These are phyloP conservation scores for Russula olivacea DNA, from an alignment of 768 basidiomycete species.

Conservation along the genomic window DNA sequence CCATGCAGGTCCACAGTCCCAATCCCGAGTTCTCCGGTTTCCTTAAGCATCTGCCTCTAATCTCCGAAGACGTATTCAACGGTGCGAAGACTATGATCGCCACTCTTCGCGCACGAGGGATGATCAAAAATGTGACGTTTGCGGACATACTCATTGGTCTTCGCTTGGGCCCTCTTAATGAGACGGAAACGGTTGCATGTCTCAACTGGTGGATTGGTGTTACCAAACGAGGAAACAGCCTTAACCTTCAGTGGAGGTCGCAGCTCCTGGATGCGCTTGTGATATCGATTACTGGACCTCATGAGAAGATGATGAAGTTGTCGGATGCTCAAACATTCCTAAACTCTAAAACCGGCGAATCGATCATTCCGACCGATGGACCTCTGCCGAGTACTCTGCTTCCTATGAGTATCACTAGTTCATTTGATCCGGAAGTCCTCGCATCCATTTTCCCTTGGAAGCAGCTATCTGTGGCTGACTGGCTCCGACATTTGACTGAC, in stretches of 20 bases:
- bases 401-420: conserved; percentile 57
- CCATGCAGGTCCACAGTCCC: conserved; percentile 64
- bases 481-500: conserved; percentile 62
- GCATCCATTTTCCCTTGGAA: conserved; percentile 62
- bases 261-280: conserved; percentile 71
- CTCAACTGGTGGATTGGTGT: conserved; percentile 77
- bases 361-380: conserved; percentile 61
- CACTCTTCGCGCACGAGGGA: conserved; percentile 50
- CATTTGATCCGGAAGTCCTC: conserved; percentile 49
- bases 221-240: conserved; percentile 35
- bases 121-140: conserved; percentile 73
- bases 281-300: conserved; percentile 39
- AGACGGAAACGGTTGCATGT: conserved; percentile 74
- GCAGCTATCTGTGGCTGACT: conserved; percentile 70
- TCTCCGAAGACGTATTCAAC: conserved; percentile 55
- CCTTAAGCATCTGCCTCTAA: conserved; percentile 67
- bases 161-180: conserved; percentile 56
- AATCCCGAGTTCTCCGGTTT: conserved; percentile 67
- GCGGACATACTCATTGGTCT: conserved; percentile 80
- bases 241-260: conserved; percentile 41
- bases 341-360: conserved; percentile 51
- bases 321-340: conserved; percentile 66
- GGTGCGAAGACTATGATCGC: conserved; percentile 57
- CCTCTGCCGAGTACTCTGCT: conserved; percentile 72
- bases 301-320: conserved; percentile 61